phyloP scores from a whole-genome alignment of 1,284 basidiomycete genomes.

The Naganishia liquefaciens region DNA sequence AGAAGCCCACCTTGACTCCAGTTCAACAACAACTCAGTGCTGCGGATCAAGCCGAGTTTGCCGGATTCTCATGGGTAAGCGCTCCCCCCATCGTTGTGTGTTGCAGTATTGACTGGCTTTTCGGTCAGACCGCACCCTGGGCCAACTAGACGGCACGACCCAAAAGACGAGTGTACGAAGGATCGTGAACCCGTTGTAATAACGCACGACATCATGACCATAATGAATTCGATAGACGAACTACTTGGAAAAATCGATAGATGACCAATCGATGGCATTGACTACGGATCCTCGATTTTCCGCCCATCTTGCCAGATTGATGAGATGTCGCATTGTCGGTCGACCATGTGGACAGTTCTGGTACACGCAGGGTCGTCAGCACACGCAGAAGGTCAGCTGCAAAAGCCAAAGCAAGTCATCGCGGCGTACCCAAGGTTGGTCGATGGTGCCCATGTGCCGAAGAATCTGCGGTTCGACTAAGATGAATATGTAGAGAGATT shows the following conservation, averaged over 20 bases:
- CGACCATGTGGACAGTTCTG: conserved; percentile 92
- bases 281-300: conserved; percentile 1
- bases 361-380: not conserved
- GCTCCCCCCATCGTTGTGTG: not conserved
- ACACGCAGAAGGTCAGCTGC: not conserved
- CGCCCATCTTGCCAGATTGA: conserved; percentile 35
- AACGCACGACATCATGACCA: conserved; percentile 23
- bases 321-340: conserved; percentile 89
- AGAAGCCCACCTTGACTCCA: conserved; percentile 95
- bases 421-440: conserved; percentile 75
- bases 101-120: not conserved
- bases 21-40: conserved; percentile 93
- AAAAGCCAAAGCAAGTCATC: not conserved
- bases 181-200: conserved; percentile 23
- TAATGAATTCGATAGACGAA: conserved; percentile 18
- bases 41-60: conserved; percentile 92
- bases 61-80: conserved; percentile 82
- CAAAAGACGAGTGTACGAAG: conserved; percentile 12
- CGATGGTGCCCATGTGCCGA: conserved; percentile 90
- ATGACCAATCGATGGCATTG: conserved; percentile 13
- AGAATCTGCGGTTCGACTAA: conserved; percentile 63
- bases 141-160: conserved; percentile 21
- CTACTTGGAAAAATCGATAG: conserved; percentile 6
- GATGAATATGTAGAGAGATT: not conserved
- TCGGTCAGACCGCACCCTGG: conserved; percentile 32